Conservation (phyloP, 2,329 filamentous ascomycete species). For the Ophidiomyces ophidiicola region DNA sequence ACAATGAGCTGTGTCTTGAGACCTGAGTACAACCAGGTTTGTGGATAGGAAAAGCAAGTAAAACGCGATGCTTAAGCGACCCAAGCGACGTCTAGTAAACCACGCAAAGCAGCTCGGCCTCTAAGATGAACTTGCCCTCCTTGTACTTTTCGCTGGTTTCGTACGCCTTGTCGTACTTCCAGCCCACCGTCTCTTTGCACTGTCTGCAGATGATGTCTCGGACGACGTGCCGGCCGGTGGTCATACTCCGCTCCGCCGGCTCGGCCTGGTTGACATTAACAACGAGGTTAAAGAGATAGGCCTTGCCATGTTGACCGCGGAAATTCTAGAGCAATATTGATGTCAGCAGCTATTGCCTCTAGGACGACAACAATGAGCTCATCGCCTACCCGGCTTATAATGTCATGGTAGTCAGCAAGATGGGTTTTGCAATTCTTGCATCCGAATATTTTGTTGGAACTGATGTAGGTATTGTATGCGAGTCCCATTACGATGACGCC, state of each 20-base stretch:
- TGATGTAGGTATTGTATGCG: constrained; percentile 82
- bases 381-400: constrained; percentile 70
- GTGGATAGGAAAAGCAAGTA: background rate
- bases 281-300: constrained; percentile 86
- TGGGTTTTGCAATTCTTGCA: constrained; percentile 95
- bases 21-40: background rate
- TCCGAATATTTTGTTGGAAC: constrained; percentile 74
- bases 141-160: constrained; percentile 93
- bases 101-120: constrained; percentile 79
- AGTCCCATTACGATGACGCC: constrained; percentile 55
- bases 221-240: constrained; percentile 85
- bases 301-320: constrained; percentile 94
- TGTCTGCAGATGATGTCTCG: constrained; percentile 84
- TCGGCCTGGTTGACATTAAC: constrained; percentile 78
- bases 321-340: constrained; percentile 57
- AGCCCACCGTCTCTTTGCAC: constrained; percentile 86
- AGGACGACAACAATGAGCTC: background rate
- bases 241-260: constrained; percentile 93
- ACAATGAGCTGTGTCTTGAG: constrained; percentile 2
- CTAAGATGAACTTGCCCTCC: constrained; percentile 94
- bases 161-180: constrained; percentile 98
- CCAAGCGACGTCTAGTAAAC: constrained; percentile 42
- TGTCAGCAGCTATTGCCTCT: constrained; percentile 1
- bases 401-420: constrained; percentile 87
- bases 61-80: background rate